Percentiles rank a stretch among this genome's conserved stretches.
Conservation (phyloP, 768 basidiomycete species). For the Ramaria rubella region DNA sequence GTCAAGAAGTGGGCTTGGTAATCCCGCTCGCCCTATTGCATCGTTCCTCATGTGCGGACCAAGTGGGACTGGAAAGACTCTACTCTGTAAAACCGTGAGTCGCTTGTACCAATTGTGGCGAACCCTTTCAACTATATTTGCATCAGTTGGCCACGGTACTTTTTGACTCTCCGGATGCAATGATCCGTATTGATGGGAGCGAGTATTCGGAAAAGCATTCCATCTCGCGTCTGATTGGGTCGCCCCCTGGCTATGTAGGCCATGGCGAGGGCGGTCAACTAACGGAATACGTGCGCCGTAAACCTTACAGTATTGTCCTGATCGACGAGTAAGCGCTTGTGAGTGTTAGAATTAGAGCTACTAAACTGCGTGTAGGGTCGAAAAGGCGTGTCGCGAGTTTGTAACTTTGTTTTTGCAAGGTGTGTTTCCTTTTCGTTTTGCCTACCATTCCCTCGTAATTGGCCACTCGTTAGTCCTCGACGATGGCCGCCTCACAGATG, state of each 20-base stretch:
- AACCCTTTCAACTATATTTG: slow-evolving; percentile 5
- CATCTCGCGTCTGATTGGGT: slow-evolving; percentile 61
- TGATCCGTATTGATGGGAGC: slow-evolving; percentile 89
- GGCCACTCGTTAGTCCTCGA: slow-evolving; percentile 52
- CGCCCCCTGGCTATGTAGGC: slow-evolving; percentile 89
- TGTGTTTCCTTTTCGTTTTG: background rate
- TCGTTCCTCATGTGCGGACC: slow-evolving; percentile 92
- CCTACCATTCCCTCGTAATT: background rate
- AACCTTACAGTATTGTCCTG: slow-evolving; percentile 81
- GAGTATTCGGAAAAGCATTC: slow-evolving; percentile 87
- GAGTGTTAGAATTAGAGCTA: background rate
- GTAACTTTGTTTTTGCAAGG: slow-evolving; percentile 64
- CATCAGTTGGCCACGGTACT: slow-evolving; percentile 75
- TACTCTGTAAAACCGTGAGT: slow-evolving; percentile 82
- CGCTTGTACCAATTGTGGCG: background rate
- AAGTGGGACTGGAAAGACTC: slow-evolving; percentile 85
- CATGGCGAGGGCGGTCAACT: slow-evolving; percentile 86
- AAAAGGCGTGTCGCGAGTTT: slow-evolving; percentile 80
- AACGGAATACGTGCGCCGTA: slow-evolving; percentile 88
- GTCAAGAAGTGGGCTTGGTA: slow-evolving; percentile 89
- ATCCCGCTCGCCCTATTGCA: slow-evolving; percentile 81
- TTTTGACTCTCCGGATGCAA: slow-evolving; percentile 86
- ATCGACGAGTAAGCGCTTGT: slow-evolving; percentile 51
- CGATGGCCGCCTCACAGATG: slow-evolving; percentile 87
- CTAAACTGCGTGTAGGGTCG: slow-evolving; percentile 40